Evolutionary conservation across 495 filamentous ascomycete genomes (phyloP).

Genomic region (Symbiotaphrina buchneri): DNA sequence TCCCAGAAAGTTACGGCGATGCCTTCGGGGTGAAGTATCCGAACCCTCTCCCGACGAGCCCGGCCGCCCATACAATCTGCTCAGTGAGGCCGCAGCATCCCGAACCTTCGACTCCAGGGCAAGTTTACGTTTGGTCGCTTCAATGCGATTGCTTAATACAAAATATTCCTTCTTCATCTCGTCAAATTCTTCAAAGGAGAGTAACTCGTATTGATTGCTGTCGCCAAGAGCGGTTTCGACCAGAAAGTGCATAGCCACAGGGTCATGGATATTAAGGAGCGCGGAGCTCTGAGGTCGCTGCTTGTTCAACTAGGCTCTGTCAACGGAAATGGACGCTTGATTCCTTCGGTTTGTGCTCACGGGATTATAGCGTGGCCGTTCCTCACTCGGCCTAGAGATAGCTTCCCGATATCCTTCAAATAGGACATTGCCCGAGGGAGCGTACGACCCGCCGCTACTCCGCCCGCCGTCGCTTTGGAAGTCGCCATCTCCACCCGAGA

Average conservation of each 20-base stretch:
- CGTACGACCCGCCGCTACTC: no score
- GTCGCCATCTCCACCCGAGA: no score
- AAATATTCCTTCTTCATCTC: slow-evolving; percentile 66
- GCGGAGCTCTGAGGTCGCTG: slow-evolving; percentile 17
- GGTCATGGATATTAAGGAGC: slow-evolving; percentile 25
- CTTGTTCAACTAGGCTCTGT: slow-evolving; percentile 7
- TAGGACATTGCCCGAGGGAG: slow-evolving; percentile 6
- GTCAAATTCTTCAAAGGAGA: slow-evolving; percentile 81
- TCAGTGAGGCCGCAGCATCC: slow-evolving; percentile 75
- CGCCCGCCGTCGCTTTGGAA: no score
- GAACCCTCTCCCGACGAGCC: slow-evolving; percentile 16
- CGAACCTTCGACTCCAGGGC: slow-evolving; percentile 83
- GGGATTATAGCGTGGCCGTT: slow-evolving; percentile 21
- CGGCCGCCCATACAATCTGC: slow-evolving; percentile 43
- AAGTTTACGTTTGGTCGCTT: slow-evolving; percentile 56
- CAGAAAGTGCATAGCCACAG: slow-evolving; percentile 57
- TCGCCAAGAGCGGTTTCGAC: slow-evolving; percentile 86
- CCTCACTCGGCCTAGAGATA: slow-evolving; percentile 16
- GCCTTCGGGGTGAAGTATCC: slow-evolving; percentile 10
- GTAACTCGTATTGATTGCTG: slow-evolving; percentile 58
- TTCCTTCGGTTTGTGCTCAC: slow-evolving; percentile 13
- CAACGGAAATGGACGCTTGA: slow-evolving; percentile 4
- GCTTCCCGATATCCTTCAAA: slow-evolving; percentile 22
- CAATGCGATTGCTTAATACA: slow-evolving; percentile 47
- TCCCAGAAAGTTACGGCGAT: slow-evolving; percentile 29